phyloP scores from a whole-genome alignment of 306 rosid genomes.

The Abrus precatorius region DNA sequence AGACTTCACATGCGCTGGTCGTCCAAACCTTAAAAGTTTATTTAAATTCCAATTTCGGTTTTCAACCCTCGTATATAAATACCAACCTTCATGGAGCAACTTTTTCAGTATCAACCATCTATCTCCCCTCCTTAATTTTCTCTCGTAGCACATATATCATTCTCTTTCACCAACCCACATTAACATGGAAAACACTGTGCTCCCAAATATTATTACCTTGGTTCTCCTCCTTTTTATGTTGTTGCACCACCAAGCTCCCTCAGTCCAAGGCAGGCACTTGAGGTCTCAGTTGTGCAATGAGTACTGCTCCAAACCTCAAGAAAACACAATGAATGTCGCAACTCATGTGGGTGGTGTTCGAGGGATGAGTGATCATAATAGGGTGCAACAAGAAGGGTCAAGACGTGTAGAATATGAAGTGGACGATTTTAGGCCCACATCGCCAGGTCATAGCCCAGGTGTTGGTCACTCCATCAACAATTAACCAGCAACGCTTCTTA shows the following conservation, averaged over 20 bases:
- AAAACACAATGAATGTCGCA: not conserved
- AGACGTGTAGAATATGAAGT: constrained; percentile 49
- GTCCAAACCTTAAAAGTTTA: constrained; percentile 42
- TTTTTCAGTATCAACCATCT: constrained; percentile 5
- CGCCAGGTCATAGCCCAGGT: constrained; percentile 56
- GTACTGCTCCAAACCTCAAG: constrained; percentile 23
- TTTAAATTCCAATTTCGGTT: constrained; percentile 12
- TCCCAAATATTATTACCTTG: constrained; percentile 18
- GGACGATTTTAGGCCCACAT: constrained; percentile 54
- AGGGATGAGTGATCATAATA: not conserved
- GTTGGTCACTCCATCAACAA: constrained; percentile 56
- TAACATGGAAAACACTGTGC: constrained; percentile 50
- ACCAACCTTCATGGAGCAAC: constrained; percentile 23
- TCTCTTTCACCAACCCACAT: not conserved
- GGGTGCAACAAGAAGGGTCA: constrained; percentile 23
- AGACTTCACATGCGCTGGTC: constrained; percentile 51
- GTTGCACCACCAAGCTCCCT: constrained; percentile 44
- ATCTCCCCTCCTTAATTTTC: not conserved
- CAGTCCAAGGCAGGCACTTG: constrained; percentile 63
- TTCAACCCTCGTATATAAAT: constrained; percentile 38
- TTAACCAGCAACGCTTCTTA: not conserved
- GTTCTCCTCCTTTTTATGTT: constrained; percentile 52
- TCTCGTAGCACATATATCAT: not conserved
- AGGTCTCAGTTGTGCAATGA: constrained; percentile 26
- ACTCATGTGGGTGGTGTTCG: not conserved